Percentiles rank a stretch among this genome's conserved stretches.
phyloP scores from a whole-genome alignment of 129 eudicot genomes.

The Heracleum sosnowskyi region DNA sequence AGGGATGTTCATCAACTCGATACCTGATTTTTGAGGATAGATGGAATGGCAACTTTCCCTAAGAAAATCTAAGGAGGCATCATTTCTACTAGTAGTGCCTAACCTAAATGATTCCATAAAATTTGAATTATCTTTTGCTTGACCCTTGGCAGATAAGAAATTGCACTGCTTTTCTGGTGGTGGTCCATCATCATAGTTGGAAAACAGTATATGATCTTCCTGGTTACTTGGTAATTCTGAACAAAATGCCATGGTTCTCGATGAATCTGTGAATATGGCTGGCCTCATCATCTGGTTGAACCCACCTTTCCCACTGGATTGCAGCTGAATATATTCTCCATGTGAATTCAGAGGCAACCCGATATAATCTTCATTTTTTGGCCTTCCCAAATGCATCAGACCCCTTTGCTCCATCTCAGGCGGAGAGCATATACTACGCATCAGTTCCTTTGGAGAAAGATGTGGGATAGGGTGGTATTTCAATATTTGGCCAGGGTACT shows the following conservation, averaged over 20 bases:
- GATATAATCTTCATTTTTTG: slow-evolving; percentile 13
- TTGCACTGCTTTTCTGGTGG: slow-evolving; percentile 9
- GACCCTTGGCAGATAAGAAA: slow-evolving; percentile 6
- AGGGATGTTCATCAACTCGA: neutral
- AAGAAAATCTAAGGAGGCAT: slow-evolving; percentile 12
- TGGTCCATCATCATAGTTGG: slow-evolving; percentile 7
- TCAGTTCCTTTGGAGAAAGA: slow-evolving; percentile 21
- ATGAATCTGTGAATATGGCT: neutral
- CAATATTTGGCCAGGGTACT: neutral
- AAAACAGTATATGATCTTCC: neutral
- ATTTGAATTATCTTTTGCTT: slow-evolving; percentile 3
- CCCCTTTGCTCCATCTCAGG: slow-evolving; percentile 20
- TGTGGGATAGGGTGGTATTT: slow-evolving; percentile 9
- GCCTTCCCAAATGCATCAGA: neutral
- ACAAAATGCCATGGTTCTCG: neutral
- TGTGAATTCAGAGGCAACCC: slow-evolving; percentile 44
- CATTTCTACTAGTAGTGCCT: neutral
- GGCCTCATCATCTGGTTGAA: slow-evolving; percentile 15
- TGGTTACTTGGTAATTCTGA: neutral
- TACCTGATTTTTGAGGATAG: slow-evolving; percentile 6
- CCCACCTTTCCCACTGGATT: slow-evolving; percentile 16
- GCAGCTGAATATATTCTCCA: slow-evolving; percentile 22
- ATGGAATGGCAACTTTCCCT: slow-evolving; percentile 3
- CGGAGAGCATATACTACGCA: slow-evolving; percentile 20
- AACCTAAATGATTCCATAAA: slow-evolving; percentile 13